A percentile compares a stretch with the other conserved stretches of the same genome.
phyloP scores from a whole-genome alignment of 257 asterid genomes.

The Rhazya stricta region DNA sequence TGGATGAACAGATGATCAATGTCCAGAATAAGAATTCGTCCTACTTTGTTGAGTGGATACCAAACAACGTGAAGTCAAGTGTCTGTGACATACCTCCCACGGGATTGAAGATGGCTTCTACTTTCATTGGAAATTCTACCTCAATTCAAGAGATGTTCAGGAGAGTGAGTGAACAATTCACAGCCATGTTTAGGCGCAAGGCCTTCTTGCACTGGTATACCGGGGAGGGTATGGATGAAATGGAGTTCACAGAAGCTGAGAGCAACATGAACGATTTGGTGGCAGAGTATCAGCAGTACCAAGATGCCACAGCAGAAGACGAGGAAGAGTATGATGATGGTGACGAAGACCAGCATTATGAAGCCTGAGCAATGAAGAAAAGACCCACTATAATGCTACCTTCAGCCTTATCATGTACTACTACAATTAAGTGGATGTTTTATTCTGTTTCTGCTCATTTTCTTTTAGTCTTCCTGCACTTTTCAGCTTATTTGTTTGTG shows the following conservation, averaged over 20 bases:
- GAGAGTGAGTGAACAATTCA: constrained; percentile 88
- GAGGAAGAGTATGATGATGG: constrained; percentile 59
- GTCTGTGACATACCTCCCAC: constrained; percentile 79
- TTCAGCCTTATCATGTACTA: background rate
- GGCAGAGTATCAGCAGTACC: constrained; percentile 86
- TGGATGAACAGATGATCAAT: constrained; percentile 85
- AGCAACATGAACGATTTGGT: constrained; percentile 87
- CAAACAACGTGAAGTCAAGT: constrained; percentile 84
- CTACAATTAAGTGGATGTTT: constrained; percentile 17
- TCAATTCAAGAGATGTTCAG: constrained; percentile 87
- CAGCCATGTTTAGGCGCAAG: constrained; percentile 86
- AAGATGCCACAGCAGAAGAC: constrained; percentile 84
- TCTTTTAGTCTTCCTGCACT: constrained; percentile 10
- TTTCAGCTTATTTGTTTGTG: constrained; percentile 11
- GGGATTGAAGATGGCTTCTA: constrained; percentile 74
- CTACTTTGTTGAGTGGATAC: constrained; percentile 87
- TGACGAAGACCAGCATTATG: constrained; percentile 38
- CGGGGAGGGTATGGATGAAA: constrained; percentile 88
- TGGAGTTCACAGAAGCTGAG: constrained; percentile 92
- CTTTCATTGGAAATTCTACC: constrained; percentile 74
- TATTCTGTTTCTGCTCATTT: background rate
- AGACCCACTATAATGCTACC: background rate
- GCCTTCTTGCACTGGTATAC: constrained; percentile 96
- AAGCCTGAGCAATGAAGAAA: constrained; percentile 19
- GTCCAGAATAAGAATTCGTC: constrained; percentile 92